Percentiles rank a stretch among this genome's conserved stretches.
Evolutionary conservation across 108 stramenopile species (phyloP).

Genomic region (Fragilariopsis cylindrus): DNA sequence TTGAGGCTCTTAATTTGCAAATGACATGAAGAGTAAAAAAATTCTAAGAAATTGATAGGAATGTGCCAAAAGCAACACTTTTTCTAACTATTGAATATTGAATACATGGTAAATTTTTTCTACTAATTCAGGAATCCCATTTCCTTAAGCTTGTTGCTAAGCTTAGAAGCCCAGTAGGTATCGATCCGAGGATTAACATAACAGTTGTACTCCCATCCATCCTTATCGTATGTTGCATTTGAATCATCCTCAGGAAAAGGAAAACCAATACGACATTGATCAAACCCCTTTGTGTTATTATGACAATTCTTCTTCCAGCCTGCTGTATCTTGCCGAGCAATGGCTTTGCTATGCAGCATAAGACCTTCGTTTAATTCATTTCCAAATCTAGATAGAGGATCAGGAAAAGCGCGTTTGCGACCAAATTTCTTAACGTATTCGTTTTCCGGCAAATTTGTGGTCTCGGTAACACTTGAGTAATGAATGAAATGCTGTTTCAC

Average conservation of each 20-base stretch:
- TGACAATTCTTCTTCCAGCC: conserved; percentile 55
- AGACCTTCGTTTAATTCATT: conserved; percentile 74
- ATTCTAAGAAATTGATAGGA: too few relatives aligned
- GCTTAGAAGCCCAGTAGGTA: conserved; percentile 55
- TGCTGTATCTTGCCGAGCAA: conserved; percentile 57
- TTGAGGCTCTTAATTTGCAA: too few relatives aligned
- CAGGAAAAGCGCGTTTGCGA: conserved; percentile 40
- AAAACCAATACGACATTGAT: conserved; percentile 58
- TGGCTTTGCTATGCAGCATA: conserved; percentile 80
- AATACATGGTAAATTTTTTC: neutral
- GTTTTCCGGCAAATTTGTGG: conserved; percentile 49
- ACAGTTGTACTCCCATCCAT: conserved; percentile 76
- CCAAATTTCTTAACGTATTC: conserved; percentile 46
- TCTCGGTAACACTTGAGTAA: conserved; percentile 76
- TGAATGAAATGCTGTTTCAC: conserved; percentile 86
- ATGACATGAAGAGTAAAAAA: too few relatives aligned
- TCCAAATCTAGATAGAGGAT: conserved; percentile 53
- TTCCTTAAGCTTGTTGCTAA: conserved; percentile 37
- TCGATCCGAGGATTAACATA: conserved; percentile 72
- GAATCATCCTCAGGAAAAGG: conserved; percentile 57
- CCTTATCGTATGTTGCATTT: conserved; percentile 23
- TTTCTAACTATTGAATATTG: too few relatives aligned
- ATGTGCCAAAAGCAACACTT: too few relatives aligned
- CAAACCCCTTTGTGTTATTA: conserved; percentile 14
- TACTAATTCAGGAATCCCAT: conserved; percentile 14